Percentiles rank a stretch among this genome's conserved stretches.
Conservation (phyloP, 2,329 filamentous ascomycete species). For the Ceratocystis destructans region DNA sequence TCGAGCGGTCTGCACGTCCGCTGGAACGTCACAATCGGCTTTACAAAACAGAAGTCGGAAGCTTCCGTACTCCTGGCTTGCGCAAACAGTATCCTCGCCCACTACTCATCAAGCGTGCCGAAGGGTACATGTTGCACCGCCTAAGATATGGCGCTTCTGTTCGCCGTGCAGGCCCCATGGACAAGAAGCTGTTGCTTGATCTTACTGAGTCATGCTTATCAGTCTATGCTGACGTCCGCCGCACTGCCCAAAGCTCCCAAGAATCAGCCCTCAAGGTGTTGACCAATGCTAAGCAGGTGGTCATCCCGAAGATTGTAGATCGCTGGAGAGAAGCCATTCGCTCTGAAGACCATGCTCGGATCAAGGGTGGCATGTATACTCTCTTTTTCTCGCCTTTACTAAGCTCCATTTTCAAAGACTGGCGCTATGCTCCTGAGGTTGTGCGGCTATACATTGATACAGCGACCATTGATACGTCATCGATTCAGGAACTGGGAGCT, state of each 20-base stretch:
- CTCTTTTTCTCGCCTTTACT: constrained; percentile 77
- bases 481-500: constrained; percentile 77
- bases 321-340: constrained; percentile 67
- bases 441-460: constrained; percentile 84
- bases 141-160: constrained; percentile 85
- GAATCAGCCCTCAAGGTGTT: constrained; percentile 89
- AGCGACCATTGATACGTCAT: constrained; percentile 80
- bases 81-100: constrained; percentile 87
- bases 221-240: constrained; percentile 86
- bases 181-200: constrained; percentile 72
- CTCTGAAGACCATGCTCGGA: constrained; percentile 70
- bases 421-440: constrained; percentile 85
- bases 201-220: constrained; percentile 83
- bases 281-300: constrained; percentile 71
- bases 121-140: constrained; percentile 89
- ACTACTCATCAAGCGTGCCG: constrained; percentile 79
- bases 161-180: constrained; percentile 75
- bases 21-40: constrained; percentile 76
- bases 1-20: constrained; percentile 87
- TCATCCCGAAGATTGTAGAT: constrained; percentile 76
- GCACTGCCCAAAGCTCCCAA: constrained; percentile 78
- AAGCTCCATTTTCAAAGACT: constrained; percentile 79
- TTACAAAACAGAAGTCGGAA: constrained; percentile 71
- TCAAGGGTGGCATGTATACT: constrained; percentile 90
- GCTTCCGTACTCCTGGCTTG: constrained; percentile 88